phyloP scores from a whole-genome alignment of 306 rosid species.

The Lathyrus tuberosus region DNA sequence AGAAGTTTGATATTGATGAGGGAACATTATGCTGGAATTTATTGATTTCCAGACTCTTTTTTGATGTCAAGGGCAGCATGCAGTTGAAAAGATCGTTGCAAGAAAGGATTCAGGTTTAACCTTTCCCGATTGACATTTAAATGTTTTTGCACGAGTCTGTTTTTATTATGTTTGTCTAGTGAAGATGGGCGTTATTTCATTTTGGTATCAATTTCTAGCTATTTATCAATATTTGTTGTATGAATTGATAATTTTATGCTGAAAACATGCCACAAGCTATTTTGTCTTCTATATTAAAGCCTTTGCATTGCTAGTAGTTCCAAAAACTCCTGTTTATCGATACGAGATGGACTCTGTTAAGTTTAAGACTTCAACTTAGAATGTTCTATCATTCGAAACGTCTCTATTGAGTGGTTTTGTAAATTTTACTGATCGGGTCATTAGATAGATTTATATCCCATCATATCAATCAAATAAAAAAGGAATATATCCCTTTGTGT shows the following conservation, averaged over 20 bases:
- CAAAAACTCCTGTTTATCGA: too few relatives aligned
- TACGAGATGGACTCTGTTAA: too few relatives aligned
- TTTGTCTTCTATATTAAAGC: slow-evolving; percentile 6
- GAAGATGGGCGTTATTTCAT: slow-evolving; percentile 14
- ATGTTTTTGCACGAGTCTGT: slow-evolving; percentile 8
- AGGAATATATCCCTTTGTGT: too few relatives aligned
- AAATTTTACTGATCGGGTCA: too few relatives aligned
- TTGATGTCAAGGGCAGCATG: slow-evolving; percentile 67
- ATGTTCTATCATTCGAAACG: too few relatives aligned
- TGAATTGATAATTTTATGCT: slow-evolving; percentile 23
- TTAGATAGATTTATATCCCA: too few relatives aligned
- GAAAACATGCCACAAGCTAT: slow-evolving; percentile 29
- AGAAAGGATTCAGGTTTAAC: slow-evolving; percentile 76
- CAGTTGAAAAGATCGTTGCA: slow-evolving; percentile 62
- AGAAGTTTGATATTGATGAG: slow-evolving; percentile 71
- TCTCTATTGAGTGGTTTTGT: too few relatives aligned
- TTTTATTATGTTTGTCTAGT: slow-evolving; percentile 9
- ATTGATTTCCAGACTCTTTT: slow-evolving; percentile 83
- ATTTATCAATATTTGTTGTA: background rate
- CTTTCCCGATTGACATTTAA: slow-evolving; percentile 31
- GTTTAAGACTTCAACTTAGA: too few relatives aligned
- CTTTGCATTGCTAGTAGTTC: background rate
- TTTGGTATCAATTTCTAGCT: slow-evolving; percentile 21
- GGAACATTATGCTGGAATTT: slow-evolving; percentile 85
- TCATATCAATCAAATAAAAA: too few relatives aligned